Evolutionary conservation across 2,329 filamentous ascomycete species (phyloP), one percentile per base, ranked within the genome.

Genomic region (Coleophoma cylindrospora): DNA sequence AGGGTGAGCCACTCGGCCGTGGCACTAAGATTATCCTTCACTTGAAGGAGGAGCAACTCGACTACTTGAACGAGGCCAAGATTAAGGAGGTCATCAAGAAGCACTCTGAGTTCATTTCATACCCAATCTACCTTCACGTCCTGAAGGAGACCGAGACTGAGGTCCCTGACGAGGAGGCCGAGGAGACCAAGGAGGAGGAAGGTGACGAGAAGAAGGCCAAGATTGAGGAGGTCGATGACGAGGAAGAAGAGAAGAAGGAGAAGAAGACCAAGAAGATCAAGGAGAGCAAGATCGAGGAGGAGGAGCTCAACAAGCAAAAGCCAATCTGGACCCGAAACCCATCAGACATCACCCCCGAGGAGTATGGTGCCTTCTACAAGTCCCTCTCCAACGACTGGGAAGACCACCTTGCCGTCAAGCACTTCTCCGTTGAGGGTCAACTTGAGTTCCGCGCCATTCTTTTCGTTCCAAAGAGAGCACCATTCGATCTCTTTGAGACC

Each of bases 81-180:
- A 87, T 99, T 82, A 99, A 99, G 89, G 94, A 99, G 83, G 92
- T 99, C 61, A 91, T 99, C 82, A 97, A 97, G 91, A 99, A 99
- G 89, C 94, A 99, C 88, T 97, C 94, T 70, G 94, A 99, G 81
- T 99, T 99, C 84, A 99, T 99, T 81, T 97, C 94, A 47, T 99
- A 99, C 84, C 94, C 94, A 70, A 99, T 99, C 87, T 99, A 96
- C 84, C 92, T 99, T 63, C 94, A 99, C 80, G 91, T 99, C 69
- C 76, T 88, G 73, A 99, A 99, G 88, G 94, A 99, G 89, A 91
- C 86, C 61, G 94, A 99, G 89, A 96, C 83, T 67, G 94, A 99
- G 81, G 91, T 97, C 58, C 92, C 92, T 58, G 94, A 97, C 70
- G 92, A 97, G 81, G 91, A 95, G 47, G 89, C 83, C 43, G 89